Conservation (phyloP, 495 filamentous ascomycete genomes). For the Aspergillus incahuasiensis region DNA sequence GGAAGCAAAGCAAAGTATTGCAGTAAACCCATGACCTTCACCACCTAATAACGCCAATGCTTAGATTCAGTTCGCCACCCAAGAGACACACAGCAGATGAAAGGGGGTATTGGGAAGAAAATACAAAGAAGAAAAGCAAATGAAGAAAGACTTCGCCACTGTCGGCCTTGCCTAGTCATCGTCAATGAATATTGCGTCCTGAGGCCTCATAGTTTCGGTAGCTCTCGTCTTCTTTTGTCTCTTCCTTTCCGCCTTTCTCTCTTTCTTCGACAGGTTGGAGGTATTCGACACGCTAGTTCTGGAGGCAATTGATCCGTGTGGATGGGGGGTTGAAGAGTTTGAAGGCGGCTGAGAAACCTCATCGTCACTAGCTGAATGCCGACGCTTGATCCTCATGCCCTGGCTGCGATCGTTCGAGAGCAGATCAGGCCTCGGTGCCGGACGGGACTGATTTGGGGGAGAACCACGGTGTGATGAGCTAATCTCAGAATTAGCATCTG, state of each 20-base stretch:
- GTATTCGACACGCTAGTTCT: background rate
- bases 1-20: background rate
- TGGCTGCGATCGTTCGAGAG: background rate
- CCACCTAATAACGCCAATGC: constrained; percentile 5
- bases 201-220: background rate
- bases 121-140: background rate
- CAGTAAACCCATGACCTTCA: constrained; percentile 1
- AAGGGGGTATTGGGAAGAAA: background rate
- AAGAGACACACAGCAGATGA: background rate
- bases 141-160: background rate
- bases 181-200: background rate
- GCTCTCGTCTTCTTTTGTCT: constrained; percentile 3
- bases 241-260: constrained; percentile 18
- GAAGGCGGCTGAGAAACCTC: constrained; percentile 2
- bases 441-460: background rate
- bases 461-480: background rate
- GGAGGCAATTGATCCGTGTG: background rate
- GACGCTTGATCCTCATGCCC: background rate
- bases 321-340: background rate
- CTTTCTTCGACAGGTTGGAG: background rate
- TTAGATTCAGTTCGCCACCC: background rate
- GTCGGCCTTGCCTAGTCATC: background rate
- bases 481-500: background rate
- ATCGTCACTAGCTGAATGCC: constrained; percentile 10
- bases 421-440: background rate